Evolutionary conservation across 2,329 filamentous ascomycete genomes (phyloP), one percentile per base, ranked within the genome.

Genomic region (Fusarium vanettenii): DNA sequence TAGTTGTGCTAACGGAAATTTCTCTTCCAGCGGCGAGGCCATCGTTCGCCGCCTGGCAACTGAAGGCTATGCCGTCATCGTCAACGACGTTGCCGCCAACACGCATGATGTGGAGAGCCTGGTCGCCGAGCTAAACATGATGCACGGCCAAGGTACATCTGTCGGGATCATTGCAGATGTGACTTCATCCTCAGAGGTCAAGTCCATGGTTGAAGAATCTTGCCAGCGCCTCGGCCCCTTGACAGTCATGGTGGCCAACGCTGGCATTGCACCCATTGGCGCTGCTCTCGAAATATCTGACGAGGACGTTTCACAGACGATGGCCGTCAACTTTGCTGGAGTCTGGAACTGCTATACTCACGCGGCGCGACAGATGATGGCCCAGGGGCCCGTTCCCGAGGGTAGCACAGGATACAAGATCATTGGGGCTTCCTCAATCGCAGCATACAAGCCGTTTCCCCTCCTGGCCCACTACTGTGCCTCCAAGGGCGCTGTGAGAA

Each of bases 401-500:
- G 29, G 29, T 31, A 31, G 29, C 29, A 31, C 29, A 9, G 29
- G 29, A 31, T 31, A 72, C n/a, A 90, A 90, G 74, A 82, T 91
- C 35, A 80, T 91, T 11, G 88, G 86, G 0, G 88, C 87, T 1
- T 81, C 87, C 0, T 88, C 86, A 10, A 82, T 93, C 63, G 90
- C 89, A 0, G 90, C 87, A 0, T 91, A 91, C 84, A 91, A 89
- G 74, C 87, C 90, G 0, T 89, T 92, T 60, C 81, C 87, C 0
- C 78, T 91, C 50, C 83, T 93, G 10, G 86, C 88, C 0, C 89
- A 92, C 78, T 94, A 94, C 82, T 88, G 86, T 25, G 89, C 91
- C 5, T 87, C 87, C 18, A 94, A 94, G 78, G 93, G 87, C 84
- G 92, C 92, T 0, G 91, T 94, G 2, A 85, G 92, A 5, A 91